phyloP scores from a whole-genome alignment of 2,329 filamentous ascomycete genomes.

The Amylocarpus encephaloides region DNA sequence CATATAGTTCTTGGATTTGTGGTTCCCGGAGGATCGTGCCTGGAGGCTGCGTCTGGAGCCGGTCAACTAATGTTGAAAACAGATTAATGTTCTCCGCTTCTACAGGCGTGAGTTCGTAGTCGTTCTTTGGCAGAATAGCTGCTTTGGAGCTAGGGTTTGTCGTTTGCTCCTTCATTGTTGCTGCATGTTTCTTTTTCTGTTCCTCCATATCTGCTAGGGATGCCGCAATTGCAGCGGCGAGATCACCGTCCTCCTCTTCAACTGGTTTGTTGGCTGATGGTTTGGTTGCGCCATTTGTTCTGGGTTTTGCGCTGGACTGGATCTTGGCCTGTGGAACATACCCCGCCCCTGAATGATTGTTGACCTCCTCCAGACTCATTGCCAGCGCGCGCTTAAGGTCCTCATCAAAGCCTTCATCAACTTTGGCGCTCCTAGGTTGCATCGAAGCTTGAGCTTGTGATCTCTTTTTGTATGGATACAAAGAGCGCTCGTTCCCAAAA shows the following conservation, averaged over 20 bases:
- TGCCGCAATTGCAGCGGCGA: constrained; percentile 92
- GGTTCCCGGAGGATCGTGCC: constrained; percentile 95
- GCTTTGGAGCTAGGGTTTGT: constrained; percentile 44
- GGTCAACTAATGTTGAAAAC: constrained; percentile 88
- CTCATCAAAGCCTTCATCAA: constrained; percentile 89
- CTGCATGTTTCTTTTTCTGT: constrained; percentile 87
- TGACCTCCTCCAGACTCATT: constrained; percentile 94
- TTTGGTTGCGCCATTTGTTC: constrained; percentile 27
- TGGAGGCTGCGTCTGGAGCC: constrained; percentile 88
- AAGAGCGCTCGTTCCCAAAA: constrained; percentile 38
- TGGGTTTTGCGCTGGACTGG: constrained; percentile 32
- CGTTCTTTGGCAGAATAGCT: constrained; percentile 69
- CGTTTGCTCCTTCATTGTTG: constrained; percentile 73
- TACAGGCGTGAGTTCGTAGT: constrained; percentile 87
- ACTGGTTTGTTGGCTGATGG: constrained; percentile 42
- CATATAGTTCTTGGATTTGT: constrained; percentile 96
- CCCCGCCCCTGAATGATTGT: constrained; percentile 61
- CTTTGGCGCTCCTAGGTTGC: constrained; percentile 83
- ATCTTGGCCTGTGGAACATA: constrained; percentile 62
- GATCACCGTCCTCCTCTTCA: constrained; percentile 85
- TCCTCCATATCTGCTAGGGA: constrained; percentile 96
- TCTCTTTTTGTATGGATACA: constrained; percentile 55
- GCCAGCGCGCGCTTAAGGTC: constrained; percentile 89
- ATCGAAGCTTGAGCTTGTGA: constrained; percentile 49
- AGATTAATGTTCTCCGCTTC: constrained; percentile 98